Percentiles rank a stretch among this genome's conserved stretches.
Evolutionary conservation across 768 basidiomycete species (phyloP).

Genomic region (Termitomyces eurrhizus): DNA sequence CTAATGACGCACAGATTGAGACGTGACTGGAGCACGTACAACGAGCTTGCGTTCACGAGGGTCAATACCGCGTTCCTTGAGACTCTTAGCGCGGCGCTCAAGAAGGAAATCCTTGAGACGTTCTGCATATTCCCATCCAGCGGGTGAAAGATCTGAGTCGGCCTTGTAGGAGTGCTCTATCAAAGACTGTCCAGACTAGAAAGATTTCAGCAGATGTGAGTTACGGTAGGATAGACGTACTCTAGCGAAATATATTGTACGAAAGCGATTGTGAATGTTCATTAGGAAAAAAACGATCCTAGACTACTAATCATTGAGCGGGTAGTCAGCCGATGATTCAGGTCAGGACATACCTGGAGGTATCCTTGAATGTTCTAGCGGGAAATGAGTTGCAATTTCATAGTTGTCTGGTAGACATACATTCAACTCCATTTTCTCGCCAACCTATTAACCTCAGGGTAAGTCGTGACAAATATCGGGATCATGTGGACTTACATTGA

Average conservation of each 20-base stretch:
- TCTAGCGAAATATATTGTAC: constrained; percentile 95
- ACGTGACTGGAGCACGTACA: constrained; percentile 36
- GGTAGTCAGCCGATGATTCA: neutral
- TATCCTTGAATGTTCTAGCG: constrained; percentile 77
- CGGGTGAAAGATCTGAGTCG: constrained; percentile 92
- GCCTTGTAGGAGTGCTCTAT: constrained; percentile 99
- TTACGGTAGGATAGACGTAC: constrained; percentile 40
- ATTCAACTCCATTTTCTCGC: constrained; percentile 95
- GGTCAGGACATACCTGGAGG: constrained; percentile 53
- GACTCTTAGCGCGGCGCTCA: constrained; percentile 71
- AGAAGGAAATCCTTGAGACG: constrained; percentile 86
- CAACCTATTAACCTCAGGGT: constrained; percentile 49
- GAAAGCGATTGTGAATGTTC: constrained; percentile 95
- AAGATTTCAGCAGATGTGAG: neutral
- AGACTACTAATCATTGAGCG: constrained; percentile 44
- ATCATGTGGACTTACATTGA: constrained; percentile 58
- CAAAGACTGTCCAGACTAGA: constrained; percentile 93
- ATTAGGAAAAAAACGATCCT: constrained; percentile 98
- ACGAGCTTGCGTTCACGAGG: constrained; percentile 60
- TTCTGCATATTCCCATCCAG: constrained; percentile 94
- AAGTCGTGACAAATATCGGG: neutral
- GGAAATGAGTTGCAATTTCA: constrained; percentile 20
- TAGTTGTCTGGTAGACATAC: constrained; percentile 34
- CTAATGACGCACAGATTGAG: neutral
- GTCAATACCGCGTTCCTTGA: constrained; percentile 67